These are phyloP conservation scores for Ganoderma sinense DNA, from an alignment of 1,284 basidiomycete genomes.

Conservation along the genomic window DNA sequence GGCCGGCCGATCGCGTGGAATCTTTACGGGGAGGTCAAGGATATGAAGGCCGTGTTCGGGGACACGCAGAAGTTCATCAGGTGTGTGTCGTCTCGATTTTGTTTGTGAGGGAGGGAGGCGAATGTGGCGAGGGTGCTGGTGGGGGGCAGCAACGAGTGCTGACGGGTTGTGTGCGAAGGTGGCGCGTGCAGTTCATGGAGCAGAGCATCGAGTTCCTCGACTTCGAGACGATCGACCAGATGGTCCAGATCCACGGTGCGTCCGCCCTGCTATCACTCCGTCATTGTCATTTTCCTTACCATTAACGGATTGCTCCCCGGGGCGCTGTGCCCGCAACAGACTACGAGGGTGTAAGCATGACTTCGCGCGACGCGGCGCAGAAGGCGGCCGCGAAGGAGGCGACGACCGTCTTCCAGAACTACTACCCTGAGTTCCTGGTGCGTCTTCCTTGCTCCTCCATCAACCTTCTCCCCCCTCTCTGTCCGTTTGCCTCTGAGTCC, in stretches of 20 bases:
- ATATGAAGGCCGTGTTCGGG: slow-evolving; percentile 71
- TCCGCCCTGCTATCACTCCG: neutral
- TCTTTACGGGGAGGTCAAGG: slow-evolving; percentile 71
- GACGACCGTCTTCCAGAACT: slow-evolving; percentile 70
- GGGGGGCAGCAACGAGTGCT: neutral
- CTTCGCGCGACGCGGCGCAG: slow-evolving; percentile 67
- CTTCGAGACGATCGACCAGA: slow-evolving; percentile 77
- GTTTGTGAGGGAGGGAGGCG: neutral
- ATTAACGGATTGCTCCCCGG: neutral
- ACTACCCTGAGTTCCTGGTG: slow-evolving; percentile 82
- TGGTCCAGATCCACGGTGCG: slow-evolving; percentile 77
- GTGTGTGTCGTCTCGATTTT: slow-evolving; percentile 42
- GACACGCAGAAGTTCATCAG: slow-evolving; percentile 77
- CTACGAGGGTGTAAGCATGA: slow-evolving; percentile 74
- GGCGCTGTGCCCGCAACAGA: slow-evolving; percentile 49
- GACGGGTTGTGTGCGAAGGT: slow-evolving; percentile 48
- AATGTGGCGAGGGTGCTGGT: neutral
- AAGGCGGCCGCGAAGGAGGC: slow-evolving; percentile 79
- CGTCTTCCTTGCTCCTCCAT: slow-evolving; percentile 42
- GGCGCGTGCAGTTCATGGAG: slow-evolving; percentile 82
- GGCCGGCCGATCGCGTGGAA: slow-evolving; percentile 76
- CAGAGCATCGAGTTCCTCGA: slow-evolving; percentile 67
- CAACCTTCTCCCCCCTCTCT: neutral
- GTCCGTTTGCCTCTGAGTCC: neutral
- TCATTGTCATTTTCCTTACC: neutral